These are phyloP conservation scores for Physaria fendleri DNA, from an alignment of 345 rosid species.

Conservation along the genomic window DNA sequence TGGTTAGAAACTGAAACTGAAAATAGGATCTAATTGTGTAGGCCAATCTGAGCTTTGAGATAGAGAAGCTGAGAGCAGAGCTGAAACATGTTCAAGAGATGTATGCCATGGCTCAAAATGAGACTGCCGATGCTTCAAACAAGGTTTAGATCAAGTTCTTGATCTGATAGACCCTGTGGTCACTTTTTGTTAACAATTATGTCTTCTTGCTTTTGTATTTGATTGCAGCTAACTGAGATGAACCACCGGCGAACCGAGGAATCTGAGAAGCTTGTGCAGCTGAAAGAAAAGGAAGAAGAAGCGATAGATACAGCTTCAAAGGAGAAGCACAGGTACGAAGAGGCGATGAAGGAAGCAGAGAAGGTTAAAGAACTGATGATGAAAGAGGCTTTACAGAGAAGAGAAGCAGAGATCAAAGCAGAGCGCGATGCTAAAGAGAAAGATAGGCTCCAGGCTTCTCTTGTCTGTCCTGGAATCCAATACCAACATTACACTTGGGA, in stretches of 20 bases:
- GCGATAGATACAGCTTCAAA: constrained; percentile 48
- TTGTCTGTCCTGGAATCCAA: constrained; percentile 12
- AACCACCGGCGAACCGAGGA: constrained; percentile 43
- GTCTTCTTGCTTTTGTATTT: neutral
- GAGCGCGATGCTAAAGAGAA: constrained; percentile 52
- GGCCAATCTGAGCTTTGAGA: constrained; percentile 64
- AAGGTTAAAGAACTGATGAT: constrained; percentile 36
- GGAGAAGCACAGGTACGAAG: constrained; percentile 56
- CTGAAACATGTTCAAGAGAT: constrained; percentile 74
- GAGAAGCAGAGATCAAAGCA: constrained; percentile 56
- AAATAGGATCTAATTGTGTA: constrained; percentile 18
- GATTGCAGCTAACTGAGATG: constrained; percentile 45
- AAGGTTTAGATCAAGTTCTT: constrained; percentile 40
- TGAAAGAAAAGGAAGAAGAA: constrained; percentile 40
- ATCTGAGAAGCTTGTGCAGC: constrained; percentile 50
- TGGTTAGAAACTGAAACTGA: neutral
- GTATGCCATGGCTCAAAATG: constrained; percentile 74
- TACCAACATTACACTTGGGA: constrained; percentile 33
- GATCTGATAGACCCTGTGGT: neutral
- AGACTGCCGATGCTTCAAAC: constrained; percentile 66
- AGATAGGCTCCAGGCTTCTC: constrained; percentile 49
- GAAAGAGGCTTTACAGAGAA: constrained; percentile 55
- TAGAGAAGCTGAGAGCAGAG: constrained; percentile 81
- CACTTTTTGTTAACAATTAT: neutral
- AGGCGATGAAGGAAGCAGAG: constrained; percentile 54